Evolutionary conservation across 306 rosid genomes (phyloP).

Genomic region (Dryas drummondii): DNA sequence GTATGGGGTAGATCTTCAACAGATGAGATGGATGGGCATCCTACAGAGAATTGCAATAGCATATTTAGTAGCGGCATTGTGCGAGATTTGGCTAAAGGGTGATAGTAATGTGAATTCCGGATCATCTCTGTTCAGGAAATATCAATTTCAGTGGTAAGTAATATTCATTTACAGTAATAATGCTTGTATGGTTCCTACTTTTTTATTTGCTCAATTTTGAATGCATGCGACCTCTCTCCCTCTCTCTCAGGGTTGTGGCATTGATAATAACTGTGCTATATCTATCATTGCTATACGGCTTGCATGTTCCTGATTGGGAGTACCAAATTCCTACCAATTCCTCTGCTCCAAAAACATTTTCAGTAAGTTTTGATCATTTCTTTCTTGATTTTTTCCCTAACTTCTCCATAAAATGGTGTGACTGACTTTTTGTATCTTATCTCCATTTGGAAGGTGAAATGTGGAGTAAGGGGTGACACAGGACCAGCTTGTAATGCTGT

Average conservation of each 20-base stretch:
- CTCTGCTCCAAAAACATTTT: slow-evolving; percentile 47
- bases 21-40: slow-evolving; percentile 83
- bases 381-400: background rate
- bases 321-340: slow-evolving; percentile 55
- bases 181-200: background rate
- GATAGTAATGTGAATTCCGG: slow-evolving; percentile 52
- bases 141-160: slow-evolving; percentile 72
- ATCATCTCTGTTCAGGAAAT: slow-evolving; percentile 62
- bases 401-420: slow-evolving; percentile 5
- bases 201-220: background rate
- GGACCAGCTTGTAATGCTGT: slow-evolving; percentile 87
- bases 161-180: background rate
- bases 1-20: slow-evolving; percentile 81
- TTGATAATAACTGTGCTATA: slow-evolving; percentile 53
- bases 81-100: slow-evolving; percentile 96
- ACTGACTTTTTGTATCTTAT: background rate
- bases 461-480: slow-evolving; percentile 75
- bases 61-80: slow-evolving; percentile 68
- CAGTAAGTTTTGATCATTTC: slow-evolving; percentile 49
- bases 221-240: background rate
- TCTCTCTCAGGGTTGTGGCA: slow-evolving; percentile 53
- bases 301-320: slow-evolving; percentile 91
- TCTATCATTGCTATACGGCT: slow-evolving; percentile 58
- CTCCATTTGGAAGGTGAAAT: slow-evolving; percentile 60
- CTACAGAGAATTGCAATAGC: slow-evolving; percentile 93